phyloP scores from a whole-genome alignment of 1,284 basidiomycete genomes.

The Athelia psychrophila region DNA sequence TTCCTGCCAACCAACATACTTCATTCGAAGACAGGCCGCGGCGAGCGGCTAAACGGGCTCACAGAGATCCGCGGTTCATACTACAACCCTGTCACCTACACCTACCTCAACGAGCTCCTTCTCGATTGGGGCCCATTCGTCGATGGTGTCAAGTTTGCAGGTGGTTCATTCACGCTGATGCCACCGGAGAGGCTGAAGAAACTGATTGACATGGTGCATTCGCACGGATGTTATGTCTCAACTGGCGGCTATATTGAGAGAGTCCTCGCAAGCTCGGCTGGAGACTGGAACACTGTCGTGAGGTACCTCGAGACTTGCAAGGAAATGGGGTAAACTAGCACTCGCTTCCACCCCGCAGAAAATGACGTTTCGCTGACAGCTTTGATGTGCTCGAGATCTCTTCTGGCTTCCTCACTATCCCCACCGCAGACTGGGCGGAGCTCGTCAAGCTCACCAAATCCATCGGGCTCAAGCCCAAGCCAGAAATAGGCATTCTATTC shows the following conservation, averaged over 20 bases:
- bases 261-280: conserved; percentile 34
- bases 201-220: conserved; percentile 38
- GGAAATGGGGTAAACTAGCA: conserved; percentile 30
- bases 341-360: neutral
- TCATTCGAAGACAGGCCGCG: too few species aligned
- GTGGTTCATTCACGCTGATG: conserved; percentile 43
- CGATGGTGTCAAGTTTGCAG: conserved; percentile 47
- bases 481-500: conserved; percentile 43
- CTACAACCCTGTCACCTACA: conserved; percentile 18
- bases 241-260: conserved; percentile 44
- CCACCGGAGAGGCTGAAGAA: conserved; percentile 33
- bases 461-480: conserved; percentile 42
- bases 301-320: conserved; percentile 39
- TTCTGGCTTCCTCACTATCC: conserved; percentile 45
- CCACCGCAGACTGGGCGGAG: conserved; percentile 40
- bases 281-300: conserved; percentile 30
- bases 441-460: conserved; percentile 39
- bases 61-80: conserved; percentile 40
- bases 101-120: conserved; percentile 17
- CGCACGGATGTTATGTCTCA: conserved; percentile 37
- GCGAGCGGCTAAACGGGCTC: conserved; percentile 26
- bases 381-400: conserved; percentile 45
- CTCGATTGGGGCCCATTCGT: conserved; percentile 35
- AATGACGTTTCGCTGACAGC: conserved; percentile 13
- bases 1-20: too few species aligned